phyloP scores from a whole-genome alignment of 75 land plant genomes.

The Sequoiadendron giganteum region DNA sequence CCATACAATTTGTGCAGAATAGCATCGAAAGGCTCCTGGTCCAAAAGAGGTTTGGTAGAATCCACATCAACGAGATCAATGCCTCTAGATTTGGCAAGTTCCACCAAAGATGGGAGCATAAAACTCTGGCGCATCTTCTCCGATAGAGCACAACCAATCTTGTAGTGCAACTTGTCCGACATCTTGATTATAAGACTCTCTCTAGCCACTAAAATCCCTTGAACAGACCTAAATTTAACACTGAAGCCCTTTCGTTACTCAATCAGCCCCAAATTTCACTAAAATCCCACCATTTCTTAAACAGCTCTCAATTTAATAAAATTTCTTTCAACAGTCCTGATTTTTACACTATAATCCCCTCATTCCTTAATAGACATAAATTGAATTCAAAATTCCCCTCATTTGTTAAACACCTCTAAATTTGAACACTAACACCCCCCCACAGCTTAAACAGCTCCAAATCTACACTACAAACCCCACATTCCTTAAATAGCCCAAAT shows the following conservation, averaged over 20 bases:
- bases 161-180: neutral
- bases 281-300: neutral
- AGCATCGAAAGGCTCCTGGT: slow-evolving; percentile 60
- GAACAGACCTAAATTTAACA: neutral
- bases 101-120: slow-evolving; percentile 41
- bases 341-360: neutral
- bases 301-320: neutral
- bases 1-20: slow-evolving; percentile 52
- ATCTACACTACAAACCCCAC: neutral
- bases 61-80: slow-evolving; percentile 35
- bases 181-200: neutral
- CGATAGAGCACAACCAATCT: slow-evolving; percentile 39
- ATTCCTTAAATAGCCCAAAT: neutral
- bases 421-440: neutral
- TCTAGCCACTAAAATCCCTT: neutral
- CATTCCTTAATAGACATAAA: neutral
- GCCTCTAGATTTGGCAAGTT: slow-evolving; percentile 25
- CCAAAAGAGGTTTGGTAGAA: slow-evolving; percentile 19
- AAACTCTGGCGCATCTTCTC: slow-evolving; percentile 40
- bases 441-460: neutral
- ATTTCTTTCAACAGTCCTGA: too few species aligned
- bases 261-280: neutral
- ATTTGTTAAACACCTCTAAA: neutral
- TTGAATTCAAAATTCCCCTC: neutral
- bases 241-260: neutral